phyloP scores from a whole-genome alignment of 176 grass and related monocot genomes.

The Zea mays region DNA sequence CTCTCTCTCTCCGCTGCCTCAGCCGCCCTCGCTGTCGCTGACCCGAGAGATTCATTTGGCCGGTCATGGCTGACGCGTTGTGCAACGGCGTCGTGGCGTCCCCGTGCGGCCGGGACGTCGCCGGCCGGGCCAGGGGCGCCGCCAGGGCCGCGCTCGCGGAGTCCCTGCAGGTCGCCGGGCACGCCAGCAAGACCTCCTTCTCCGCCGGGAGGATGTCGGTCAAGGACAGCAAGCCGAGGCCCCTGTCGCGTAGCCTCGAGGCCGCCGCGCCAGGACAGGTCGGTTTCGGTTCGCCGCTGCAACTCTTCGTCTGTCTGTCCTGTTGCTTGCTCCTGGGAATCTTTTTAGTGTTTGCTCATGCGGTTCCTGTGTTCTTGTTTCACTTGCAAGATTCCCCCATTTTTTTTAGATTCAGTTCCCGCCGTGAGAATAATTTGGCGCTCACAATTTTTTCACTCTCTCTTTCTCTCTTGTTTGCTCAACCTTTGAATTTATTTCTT shows the following conservation, averaged over 20 bases:
- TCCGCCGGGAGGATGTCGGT: constrained; percentile 47
- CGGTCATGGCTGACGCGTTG: constrained; percentile 50
- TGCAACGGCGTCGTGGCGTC: constrained; percentile 34
- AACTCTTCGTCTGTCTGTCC: too few species aligned
- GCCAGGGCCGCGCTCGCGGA: constrained; percentile 28
- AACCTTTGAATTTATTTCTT: background rate
- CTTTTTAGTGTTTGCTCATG: too few species aligned
- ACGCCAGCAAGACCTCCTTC: constrained; percentile 42
- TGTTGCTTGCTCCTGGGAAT: too few species aligned
- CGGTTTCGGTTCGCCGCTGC: background rate
- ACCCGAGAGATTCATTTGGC: too few species aligned
- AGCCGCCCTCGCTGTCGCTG: too few species aligned
- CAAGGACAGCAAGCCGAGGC: constrained; percentile 29
- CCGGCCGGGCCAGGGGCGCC: constrained; percentile 24
- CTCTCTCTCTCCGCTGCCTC: too few species aligned
- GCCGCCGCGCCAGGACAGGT: constrained; percentile 47
- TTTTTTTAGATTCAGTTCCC: background rate
- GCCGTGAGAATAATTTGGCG: background rate
- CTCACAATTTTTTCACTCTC: too few species aligned
- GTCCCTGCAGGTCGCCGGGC: constrained; percentile 16
- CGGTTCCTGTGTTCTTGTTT: background rate
- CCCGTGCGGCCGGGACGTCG: constrained; percentile 9
- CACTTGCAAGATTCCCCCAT: background rate
- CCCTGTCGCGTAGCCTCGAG: constrained; percentile 31
- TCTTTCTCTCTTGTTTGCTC: too few species aligned